phyloP scores from a whole-genome alignment of 2,329 filamentous ascomycete genomes.

The Monilinia vaccinii-corymbosi region DNA sequence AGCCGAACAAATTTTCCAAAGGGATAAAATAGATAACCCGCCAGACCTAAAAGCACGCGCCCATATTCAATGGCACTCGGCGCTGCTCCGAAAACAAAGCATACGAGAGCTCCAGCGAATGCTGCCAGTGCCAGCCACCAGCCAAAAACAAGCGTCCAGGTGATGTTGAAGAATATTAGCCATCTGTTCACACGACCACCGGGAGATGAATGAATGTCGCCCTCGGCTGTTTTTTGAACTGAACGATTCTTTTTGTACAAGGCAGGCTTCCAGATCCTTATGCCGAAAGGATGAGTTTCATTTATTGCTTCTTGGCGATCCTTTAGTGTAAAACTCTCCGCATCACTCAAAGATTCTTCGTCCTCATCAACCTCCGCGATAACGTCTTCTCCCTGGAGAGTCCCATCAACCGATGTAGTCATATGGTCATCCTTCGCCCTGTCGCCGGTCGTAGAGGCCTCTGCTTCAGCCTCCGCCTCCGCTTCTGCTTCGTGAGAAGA shows the following conservation, averaged over 20 bases:
- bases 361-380: constrained; percentile 34
- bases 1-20: constrained; percentile 95
- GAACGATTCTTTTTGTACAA: constrained; percentile 96
- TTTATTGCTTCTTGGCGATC: constrained; percentile 98
- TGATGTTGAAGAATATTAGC: constrained; percentile 77
- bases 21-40: constrained; percentile 84
- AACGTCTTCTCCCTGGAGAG: constrained; percentile 31
- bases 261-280: constrained; percentile 97
- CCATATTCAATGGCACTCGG: constrained; percentile 81
- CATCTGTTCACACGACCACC: constrained; percentile 78
- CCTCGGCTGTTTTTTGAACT: constrained; percentile 91
- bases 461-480: constrained; percentile 18
- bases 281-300: constrained; percentile 96
- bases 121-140: constrained; percentile 88
- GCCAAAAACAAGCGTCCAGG: constrained; percentile 87
- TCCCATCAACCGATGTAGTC: constrained; percentile 20
- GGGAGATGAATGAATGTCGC: constrained; percentile 91
- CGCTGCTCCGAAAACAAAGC: constrained; percentile 69
- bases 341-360: constrained; percentile 64
- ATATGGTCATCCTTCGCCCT: constrained; percentile 12
- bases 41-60: constrained; percentile 71
- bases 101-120: constrained; percentile 64
- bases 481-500: constrained; percentile 39
- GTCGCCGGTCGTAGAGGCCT: constrained; percentile 13
- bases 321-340: constrained; percentile 95